These are phyloP conservation scores for Durotheca rogersii DNA, from an alignment of 495 filamentous ascomycete species.

Conservation along the genomic window DNA sequence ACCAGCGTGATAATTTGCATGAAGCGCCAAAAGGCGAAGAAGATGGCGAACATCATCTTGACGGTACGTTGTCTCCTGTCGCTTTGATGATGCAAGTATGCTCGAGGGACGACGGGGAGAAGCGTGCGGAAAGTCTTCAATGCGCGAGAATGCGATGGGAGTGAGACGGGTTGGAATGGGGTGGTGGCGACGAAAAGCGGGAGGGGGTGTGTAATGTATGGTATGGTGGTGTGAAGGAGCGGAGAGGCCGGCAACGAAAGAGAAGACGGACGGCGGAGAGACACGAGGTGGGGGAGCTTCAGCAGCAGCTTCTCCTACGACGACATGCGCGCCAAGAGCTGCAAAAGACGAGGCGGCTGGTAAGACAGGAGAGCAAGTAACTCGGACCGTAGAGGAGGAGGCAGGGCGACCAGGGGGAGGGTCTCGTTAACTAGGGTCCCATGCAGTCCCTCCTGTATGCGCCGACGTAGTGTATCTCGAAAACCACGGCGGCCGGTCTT, in stretches of 20 bases:
- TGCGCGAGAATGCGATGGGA: neutral
- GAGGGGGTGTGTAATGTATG: too few relatives aligned
- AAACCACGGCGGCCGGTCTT: too few relatives aligned
- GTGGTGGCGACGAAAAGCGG: too few relatives aligned
- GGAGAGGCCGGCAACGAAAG: neutral
- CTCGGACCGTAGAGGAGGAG: neutral
- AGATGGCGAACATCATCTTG: conserved; percentile 73
- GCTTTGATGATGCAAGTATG: neutral
- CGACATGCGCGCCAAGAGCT: conserved; percentile 26
- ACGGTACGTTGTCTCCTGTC: conserved; percentile 1
- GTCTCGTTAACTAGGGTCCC: neutral
- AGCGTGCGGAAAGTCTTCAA: conserved; percentile 3
- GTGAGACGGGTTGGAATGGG: too few relatives aligned
- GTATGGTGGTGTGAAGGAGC: neutral
- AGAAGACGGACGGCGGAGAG: neutral
- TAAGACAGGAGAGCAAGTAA: conserved; percentile 6
- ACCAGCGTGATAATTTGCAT: conserved; percentile 76
- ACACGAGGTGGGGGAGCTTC: neutral
- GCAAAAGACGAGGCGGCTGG: conserved; percentile 2
- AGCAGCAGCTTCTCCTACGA: neutral
- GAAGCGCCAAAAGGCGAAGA: conserved; percentile 84
- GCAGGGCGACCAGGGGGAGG: neutral
- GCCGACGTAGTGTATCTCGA: too few relatives aligned
- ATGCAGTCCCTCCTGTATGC: too few relatives aligned
- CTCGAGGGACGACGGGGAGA: conserved; percentile 2